A percentile compares a stretch with the other conserved stretches of the same genome.
These are phyloP conservation scores for Anisodus acutangulus DNA, from an alignment of 257 asterid genomes.

Conservation along the genomic window DNA sequence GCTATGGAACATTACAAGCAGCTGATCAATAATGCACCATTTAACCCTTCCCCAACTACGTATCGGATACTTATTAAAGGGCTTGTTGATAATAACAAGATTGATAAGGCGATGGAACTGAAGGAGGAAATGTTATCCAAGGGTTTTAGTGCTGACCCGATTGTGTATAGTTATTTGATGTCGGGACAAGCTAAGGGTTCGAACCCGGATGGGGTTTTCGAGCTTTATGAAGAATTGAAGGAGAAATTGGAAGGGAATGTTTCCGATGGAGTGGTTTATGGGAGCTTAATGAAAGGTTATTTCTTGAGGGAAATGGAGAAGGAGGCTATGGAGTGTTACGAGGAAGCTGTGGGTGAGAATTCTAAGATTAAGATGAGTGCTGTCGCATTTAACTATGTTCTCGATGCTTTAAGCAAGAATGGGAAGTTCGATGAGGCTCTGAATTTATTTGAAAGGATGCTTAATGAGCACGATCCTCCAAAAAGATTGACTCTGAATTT, in stretches of 20 bases:
- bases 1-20: slow-evolving; percentile 88
- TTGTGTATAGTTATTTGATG: slow-evolving; percentile 76
- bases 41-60: slow-evolving; percentile 76
- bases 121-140: slow-evolving; percentile 70
- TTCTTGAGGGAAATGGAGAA: slow-evolving; percentile 84
- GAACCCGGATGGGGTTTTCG: slow-evolving; percentile 64
- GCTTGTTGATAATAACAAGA: slow-evolving; percentile 63
- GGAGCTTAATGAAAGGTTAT: slow-evolving; percentile 88
- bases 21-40: slow-evolving; percentile 69
- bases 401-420: slow-evolving; percentile 88
- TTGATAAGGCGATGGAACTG: slow-evolving; percentile 70
- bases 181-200: slow-evolving; percentile 62
- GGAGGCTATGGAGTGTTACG: slow-evolving; percentile 80
- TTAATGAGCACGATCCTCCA: slow-evolving; percentile 79
- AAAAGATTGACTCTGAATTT: slow-evolving; percentile 69
- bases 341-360: slow-evolving; percentile 57
- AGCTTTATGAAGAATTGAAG: slow-evolving; percentile 79
- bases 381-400: slow-evolving; percentile 66
- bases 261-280: slow-evolving; percentile 61
- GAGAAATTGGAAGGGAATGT: slow-evolving; percentile 65
- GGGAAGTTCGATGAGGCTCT: slow-evolving; percentile 84
- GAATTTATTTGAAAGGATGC: slow-evolving; percentile 77
- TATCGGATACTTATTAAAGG: slow-evolving; percentile 75
- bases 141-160: slow-evolving; percentile 66
- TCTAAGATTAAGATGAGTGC: slow-evolving; percentile 67